Conservation (phyloP, 345 rosid genomes). For the Populus deltoides region DNA sequence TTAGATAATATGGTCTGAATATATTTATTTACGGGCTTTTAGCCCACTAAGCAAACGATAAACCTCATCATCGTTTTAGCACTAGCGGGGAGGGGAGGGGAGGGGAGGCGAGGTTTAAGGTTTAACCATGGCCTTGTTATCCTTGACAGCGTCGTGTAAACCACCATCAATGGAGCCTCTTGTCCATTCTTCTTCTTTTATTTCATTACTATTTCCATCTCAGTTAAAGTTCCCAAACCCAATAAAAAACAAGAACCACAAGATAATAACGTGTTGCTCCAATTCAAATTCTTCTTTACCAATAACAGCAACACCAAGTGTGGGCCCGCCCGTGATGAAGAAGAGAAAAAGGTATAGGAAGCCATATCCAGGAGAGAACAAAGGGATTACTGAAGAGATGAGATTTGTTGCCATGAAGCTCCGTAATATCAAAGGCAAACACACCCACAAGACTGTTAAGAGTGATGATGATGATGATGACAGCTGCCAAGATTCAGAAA, state of each 20-base stretch:
- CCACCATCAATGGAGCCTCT: background rate
- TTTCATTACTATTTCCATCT: background rate
- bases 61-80: background rate
- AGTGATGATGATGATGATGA: conserved; percentile 14
- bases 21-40: background rate
- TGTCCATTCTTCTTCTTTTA: background rate
- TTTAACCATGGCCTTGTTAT: background rate
- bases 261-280: conserved; percentile 22
- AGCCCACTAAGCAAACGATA: background rate
- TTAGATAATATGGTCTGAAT: background rate
- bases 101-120: background rate
- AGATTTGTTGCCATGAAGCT: conserved; percentile 92
- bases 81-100: no score
- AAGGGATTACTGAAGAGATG: conserved; percentile 91
- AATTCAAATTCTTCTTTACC: conserved; percentile 18
- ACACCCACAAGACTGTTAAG: conserved; percentile 7
- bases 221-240: conserved; percentile 3
- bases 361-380: conserved; percentile 73
- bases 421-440: conserved; percentile 64
- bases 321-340: conserved; percentile 33
- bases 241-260: background rate
- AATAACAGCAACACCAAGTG: background rate
- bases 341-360: conserved; percentile 71
- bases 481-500: conserved; percentile 3
- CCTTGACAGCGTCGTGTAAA: background rate